Base-by-base conservation (phyloP, 176 grass and related monocot species). In the Carex myosuroides region DNA sequence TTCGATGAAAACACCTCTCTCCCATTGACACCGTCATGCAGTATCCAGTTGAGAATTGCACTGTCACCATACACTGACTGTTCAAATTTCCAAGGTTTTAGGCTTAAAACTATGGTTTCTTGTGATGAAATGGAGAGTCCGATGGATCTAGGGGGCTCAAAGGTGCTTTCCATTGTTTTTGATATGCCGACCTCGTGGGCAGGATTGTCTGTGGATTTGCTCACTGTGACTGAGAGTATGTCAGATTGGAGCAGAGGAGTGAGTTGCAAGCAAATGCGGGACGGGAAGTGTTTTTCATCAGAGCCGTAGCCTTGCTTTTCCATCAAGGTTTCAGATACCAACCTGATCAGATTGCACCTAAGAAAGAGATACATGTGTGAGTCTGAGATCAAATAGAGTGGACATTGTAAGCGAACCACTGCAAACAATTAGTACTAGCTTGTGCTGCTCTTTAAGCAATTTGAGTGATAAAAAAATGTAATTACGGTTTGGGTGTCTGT, bases 251-350 rank as follows among this genome's bases (percentile, higher is more conserved):
- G 61, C 46, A 81, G 63, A 2, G 94, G 94, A 11, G 90, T 92
- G 13, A 97, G 88, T 66, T 97, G 89, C 88, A 97, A 84, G 0
- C 86, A 90, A 69, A 97, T 84, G 22, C 90, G 84, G 8, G 94
- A 97, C 16, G 91, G 91, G 84, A 97, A 97, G 85, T 94, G 90
- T 85, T 97, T 97, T 52, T 94, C 94, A 46, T 89, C 86, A 0
- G 91, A 89, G 60, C 91, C 88, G 48, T 92, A 89, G 37, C 94
- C 94, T 81, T 86, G 84, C 75, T 88, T 91, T 35, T 83, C 84
- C 94, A 94, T 94, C 35, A 97, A 89, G 8, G 79, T 73, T 80
- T 97, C 91, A 4, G 94, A 92, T 72, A 90, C 87, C 55, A 97
- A 90, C 64, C 88, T 88, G 14, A 87, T 85, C 79, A 97, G 35